A percentile compares a stretch with the other conserved stretches of the same genome.
phyloP scores from a whole-genome alignment of 2,329 filamentous ascomycete genomes.

The Fusarium pseudograminearum region DNA sequence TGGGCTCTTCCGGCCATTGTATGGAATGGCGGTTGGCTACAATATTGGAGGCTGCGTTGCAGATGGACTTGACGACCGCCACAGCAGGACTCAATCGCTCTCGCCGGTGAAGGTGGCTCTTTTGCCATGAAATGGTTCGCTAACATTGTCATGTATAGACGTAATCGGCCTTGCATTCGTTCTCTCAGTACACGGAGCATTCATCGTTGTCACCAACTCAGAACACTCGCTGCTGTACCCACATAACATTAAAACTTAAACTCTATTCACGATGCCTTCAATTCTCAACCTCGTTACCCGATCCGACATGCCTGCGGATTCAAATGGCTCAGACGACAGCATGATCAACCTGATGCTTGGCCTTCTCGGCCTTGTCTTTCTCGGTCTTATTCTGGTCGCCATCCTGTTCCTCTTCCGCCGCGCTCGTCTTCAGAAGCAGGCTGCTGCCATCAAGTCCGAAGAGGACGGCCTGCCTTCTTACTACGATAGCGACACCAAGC shows the following conservation, averaged over 20 bases:
- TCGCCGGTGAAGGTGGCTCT: conserved; percentile 25
- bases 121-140: conserved; percentile 20
- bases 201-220: conserved; percentile 33
- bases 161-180: conserved; percentile 35
- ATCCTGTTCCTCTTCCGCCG: conserved; percentile 80
- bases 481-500: conserved; percentile 66
- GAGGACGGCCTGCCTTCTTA: conserved; percentile 74
- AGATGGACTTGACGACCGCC: conserved; percentile 14
- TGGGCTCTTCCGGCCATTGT: conserved; percentile 26
- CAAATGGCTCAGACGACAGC: conserved; percentile 63
- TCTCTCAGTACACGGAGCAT: conserved; percentile 39
- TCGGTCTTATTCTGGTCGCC: conserved; percentile 75
- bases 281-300: conserved; percentile 43
- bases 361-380: conserved; percentile 81
- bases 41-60: conserved; percentile 42
- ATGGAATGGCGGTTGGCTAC: conserved; percentile 40
- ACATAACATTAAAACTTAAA: conserved; percentile 25
- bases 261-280: conserved; percentile 44
- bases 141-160: conserved; percentile 43
- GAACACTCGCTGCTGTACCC: conserved; percentile 28
- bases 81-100: conserved; percentile 19
- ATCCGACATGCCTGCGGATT: conserved; percentile 50
- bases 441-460: conserved; percentile 47
- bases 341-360: conserved; percentile 83
- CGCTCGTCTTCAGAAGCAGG: conserved; percentile 63